Evolutionary conservation across 257 asterid species (phyloP).

Genomic region (Echium plantagineum): DNA sequence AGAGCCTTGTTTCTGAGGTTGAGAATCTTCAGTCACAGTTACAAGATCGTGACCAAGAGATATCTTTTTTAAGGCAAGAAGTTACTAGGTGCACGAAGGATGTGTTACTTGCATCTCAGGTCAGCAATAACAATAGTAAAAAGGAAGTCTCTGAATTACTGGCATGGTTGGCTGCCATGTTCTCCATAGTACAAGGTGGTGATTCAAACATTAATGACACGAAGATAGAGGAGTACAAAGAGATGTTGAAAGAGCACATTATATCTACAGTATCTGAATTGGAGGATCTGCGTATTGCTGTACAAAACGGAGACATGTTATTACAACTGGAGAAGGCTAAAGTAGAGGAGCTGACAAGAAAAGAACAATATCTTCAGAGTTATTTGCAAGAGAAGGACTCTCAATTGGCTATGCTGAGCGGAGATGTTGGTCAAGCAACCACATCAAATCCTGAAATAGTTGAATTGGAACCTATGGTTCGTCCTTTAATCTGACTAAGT

Average conservation of each 20-base stretch:
- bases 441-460: conserved; percentile 59
- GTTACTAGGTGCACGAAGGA: conserved; percentile 93
- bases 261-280: conserved; percentile 58
- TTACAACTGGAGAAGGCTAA: conserved; percentile 66
- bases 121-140: conserved; percentile 40
- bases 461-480: conserved; percentile 83
- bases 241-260: conserved; percentile 51
- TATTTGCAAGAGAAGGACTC: conserved; percentile 65
- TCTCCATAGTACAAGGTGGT: conserved; percentile 37
- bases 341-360: conserved; percentile 54
- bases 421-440: conserved; percentile 43
- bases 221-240: conserved; percentile 34
- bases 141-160: conserved; percentile 66
- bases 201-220: conserved; percentile 32
- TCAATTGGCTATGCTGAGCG: conserved; percentile 48
- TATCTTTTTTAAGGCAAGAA: conserved; percentile 96
- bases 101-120: conserved; percentile 62
- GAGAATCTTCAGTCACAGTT: conserved; percentile 92
- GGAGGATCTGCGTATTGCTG: conserved; percentile 59
- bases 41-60: conserved; percentile 82
- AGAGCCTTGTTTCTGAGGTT: conserved; percentile 79
- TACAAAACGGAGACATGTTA: conserved; percentile 40
- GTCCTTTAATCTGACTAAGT: conserved; percentile 19
- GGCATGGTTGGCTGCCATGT: conserved; percentile 52
- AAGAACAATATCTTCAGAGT: conserved; percentile 49